Conservation (phyloP, 2,329 filamentous ascomycete genomes). For the Colletotrichum limetticola region DNA sequence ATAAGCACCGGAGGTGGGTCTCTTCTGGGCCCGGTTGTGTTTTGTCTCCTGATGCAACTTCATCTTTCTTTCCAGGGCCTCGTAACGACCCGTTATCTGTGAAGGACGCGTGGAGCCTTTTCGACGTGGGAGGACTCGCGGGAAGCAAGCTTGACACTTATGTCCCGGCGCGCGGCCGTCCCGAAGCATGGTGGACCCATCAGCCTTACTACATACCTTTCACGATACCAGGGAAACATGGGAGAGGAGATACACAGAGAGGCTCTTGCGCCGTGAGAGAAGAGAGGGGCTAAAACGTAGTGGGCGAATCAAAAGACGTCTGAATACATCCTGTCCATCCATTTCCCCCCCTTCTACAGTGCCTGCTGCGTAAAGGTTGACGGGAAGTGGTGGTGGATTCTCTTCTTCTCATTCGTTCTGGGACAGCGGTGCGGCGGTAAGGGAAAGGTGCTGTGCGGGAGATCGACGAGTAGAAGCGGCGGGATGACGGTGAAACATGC, state of each 20-base stretch:
- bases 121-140: neutral
- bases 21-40: neutral
- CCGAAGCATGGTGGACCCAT: slow-evolving; percentile 9
- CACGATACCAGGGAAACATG: neutral
- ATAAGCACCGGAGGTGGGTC: slow-evolving; percentile 13
- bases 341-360: neutral
- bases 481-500: slow-evolving; percentile 31
- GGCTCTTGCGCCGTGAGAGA: neutral
- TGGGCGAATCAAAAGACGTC: slow-evolving; percentile 5
- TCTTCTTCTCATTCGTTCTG: neutral
- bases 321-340: neutral
- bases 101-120: neutral
- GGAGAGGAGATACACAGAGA: neutral
- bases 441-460: slow-evolving; percentile 12
- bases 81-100: neutral
- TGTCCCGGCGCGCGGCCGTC: neutral
- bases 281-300: neutral
- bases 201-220: neutral
- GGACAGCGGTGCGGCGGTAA: neutral
- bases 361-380: neutral
- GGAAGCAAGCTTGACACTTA: neutral
- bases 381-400: neutral
- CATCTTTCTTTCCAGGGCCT: neutral
- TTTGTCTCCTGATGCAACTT: slow-evolving; percentile 12
- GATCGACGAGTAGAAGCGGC: slow-evolving; percentile 30